phyloP scores from a whole-genome alignment of 2,329 filamentous ascomycete species.

The Raffaelea deltoideospora region DNA sequence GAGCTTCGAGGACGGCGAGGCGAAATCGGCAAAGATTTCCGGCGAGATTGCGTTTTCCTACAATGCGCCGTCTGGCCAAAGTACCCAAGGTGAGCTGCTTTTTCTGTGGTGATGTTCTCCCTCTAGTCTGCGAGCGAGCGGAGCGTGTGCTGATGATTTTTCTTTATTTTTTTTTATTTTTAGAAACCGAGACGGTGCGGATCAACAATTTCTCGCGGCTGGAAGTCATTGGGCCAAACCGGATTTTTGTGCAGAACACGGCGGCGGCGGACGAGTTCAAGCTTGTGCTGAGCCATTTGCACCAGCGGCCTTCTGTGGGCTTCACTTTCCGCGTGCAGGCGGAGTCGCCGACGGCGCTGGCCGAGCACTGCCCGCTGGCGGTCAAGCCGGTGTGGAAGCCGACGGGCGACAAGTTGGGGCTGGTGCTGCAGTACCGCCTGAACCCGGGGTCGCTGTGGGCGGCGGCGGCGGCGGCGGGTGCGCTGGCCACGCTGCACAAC shows the following conservation, averaged over 20 bases:
- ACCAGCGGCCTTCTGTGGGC: slow-evolving; percentile 56
- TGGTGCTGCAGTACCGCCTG: slow-evolving; percentile 70
- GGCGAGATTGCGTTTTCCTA: slow-evolving; percentile 85
- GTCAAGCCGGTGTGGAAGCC: slow-evolving; percentile 70
- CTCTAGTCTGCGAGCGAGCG: slow-evolving; percentile 8
- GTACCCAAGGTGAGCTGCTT: slow-evolving; percentile 28
- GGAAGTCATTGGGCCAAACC: slow-evolving; percentile 87
- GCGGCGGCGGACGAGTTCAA: slow-evolving; percentile 60
- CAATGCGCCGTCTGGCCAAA: slow-evolving; percentile 39
- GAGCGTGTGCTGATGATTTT: not conserved
- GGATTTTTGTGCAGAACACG: slow-evolving; percentile 67
- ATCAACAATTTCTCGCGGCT: slow-evolving; percentile 80
- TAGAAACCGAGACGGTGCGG: slow-evolving; percentile 52
- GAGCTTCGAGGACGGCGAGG: slow-evolving; percentile 57
- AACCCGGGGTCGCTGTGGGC: slow-evolving; percentile 40
- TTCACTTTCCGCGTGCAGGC: slow-evolving; percentile 88
- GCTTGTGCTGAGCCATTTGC: slow-evolving; percentile 56
- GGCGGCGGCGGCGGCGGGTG: slow-evolving; percentile 21
- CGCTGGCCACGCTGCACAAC: slow-evolving; percentile 54
- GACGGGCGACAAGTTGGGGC: slow-evolving; percentile 69
- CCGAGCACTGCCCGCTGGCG: slow-evolving; percentile 53
- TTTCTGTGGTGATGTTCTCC: not conserved
- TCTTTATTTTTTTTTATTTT: not conserved
- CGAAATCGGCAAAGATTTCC: slow-evolving; percentile 59
- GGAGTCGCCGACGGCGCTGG: slow-evolving; percentile 33